Conservation (phyloP, 306 rosid species). For the Spatholobus suberectus region DNA sequence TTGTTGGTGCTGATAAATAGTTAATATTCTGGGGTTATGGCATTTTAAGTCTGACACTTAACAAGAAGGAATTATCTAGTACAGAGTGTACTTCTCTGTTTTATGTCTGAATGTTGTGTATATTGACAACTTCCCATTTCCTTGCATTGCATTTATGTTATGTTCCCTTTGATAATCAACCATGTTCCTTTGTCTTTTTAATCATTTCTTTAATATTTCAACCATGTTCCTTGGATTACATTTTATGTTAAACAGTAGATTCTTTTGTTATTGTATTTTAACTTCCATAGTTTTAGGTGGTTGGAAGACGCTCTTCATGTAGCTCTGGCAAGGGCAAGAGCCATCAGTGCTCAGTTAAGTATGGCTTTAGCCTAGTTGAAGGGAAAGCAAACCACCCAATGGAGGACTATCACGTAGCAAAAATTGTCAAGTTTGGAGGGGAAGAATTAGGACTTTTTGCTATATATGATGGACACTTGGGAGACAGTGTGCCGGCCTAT, state of each 20-base stretch:
- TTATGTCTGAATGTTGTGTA: not conserved
- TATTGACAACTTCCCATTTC: not conserved
- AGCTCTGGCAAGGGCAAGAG: slow-evolving; percentile 87
- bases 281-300: slow-evolving; percentile 54
- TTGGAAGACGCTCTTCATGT: slow-evolving; percentile 74
- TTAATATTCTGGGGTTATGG: not conserved
- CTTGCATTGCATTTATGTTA: slow-evolving; percentile 2
- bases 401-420: slow-evolving; percentile 90
- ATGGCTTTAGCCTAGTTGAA: slow-evolving; percentile 86
- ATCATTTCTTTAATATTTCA: not conserved
- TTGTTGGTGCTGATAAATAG: slow-evolving; percentile 13
- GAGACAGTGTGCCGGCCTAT: slow-evolving; percentile 83
- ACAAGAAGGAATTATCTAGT: not conserved
- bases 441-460: slow-evolving; percentile 86
- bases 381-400: slow-evolving; percentile 93
- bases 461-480: slow-evolving; percentile 86
- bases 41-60: slow-evolving; percentile 16
- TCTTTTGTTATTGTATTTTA: slow-evolving; percentile 21
- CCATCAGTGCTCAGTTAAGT: slow-evolving; percentile 64
- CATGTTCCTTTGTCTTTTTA: not conserved
- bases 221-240: not conserved
- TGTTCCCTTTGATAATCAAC: not conserved
- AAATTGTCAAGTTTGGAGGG: slow-evolving; percentile 57
- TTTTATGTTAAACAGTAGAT: not conserved
- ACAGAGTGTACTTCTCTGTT: not conserved